phyloP scores from a whole-genome alignment of 2,329 filamentous ascomycete species.

The Ophiostoma tasmaniense region DNA sequence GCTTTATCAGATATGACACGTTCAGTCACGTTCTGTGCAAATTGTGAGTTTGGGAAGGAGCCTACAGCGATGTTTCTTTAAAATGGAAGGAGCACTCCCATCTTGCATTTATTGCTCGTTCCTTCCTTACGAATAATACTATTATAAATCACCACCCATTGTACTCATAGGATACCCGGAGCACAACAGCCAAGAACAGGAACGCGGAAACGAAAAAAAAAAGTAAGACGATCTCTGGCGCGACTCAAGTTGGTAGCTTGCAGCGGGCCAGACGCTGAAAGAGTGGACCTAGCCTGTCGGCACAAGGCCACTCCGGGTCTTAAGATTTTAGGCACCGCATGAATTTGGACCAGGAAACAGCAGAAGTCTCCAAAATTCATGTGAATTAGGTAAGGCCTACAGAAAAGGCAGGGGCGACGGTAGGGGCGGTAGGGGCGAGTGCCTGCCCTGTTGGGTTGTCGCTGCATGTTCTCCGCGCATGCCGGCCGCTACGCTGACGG shows the following conservation, averaged over 20 bases:
- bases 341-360: background rate
- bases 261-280: slow-evolving; percentile 4
- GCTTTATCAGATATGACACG: slow-evolving; percentile 1
- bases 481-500: background rate
- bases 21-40: background rate
- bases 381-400: background rate
- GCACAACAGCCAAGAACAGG: background rate
- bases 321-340: slow-evolving; percentile 1
- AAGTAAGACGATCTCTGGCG: slow-evolving; percentile 6
- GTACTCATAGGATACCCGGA: background rate
- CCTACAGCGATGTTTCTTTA: background rate
- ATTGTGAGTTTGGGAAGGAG: background rate
- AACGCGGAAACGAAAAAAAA: slow-evolving; percentile 5
- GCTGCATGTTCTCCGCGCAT: background rate
- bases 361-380: background rate
- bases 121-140: background rate
- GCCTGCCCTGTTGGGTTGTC: background rate
- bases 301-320: slow-evolving; percentile 3
- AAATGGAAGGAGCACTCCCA: background rate
- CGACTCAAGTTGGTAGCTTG: background rate
- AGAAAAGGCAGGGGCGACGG: background rate
- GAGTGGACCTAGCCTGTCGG: slow-evolving; percentile 3
- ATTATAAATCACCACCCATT: background rate
- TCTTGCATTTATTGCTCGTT: background rate
- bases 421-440: background rate